These are phyloP conservation scores for Adansonia digitata DNA, from an alignment of 345 rosid species.

Conservation along the genomic window DNA sequence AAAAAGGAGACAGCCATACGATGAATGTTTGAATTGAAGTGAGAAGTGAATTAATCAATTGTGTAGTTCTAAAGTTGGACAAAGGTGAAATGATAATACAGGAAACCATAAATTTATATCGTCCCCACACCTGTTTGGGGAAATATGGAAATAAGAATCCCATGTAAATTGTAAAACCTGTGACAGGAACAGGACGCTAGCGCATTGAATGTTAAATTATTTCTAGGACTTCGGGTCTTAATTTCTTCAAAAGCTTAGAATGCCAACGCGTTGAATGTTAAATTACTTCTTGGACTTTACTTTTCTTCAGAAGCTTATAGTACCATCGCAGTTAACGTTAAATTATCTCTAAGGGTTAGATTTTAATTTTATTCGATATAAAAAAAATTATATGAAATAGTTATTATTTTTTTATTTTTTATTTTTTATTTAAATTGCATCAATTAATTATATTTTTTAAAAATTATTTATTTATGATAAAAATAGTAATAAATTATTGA, in stretches of 20 bases:
- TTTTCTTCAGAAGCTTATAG: background rate
- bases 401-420: too few relatives aligned
- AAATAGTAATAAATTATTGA: too few relatives aligned
- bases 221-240: background rate
- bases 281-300: background rate
- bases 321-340: background rate
- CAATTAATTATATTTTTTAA: too few relatives aligned
- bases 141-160: background rate
- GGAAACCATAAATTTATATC: background rate
- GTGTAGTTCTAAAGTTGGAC: background rate
- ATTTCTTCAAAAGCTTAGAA: background rate
- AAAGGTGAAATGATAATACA: background rate
- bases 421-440: too few relatives aligned
- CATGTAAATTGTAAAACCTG: background rate
- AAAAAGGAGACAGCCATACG: background rate
- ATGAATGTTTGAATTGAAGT: background rate
- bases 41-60: background rate
- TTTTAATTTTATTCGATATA: too few relatives aligned
- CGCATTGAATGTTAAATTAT: background rate
- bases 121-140: background rate
- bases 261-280: background rate
- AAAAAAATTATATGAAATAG: too few relatives aligned
- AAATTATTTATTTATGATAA: too few relatives aligned
- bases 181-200: background rate
- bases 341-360: too few relatives aligned